Conservation (phyloP, 768 basidiomycete species). For the Lactarius sp. region DNA sequence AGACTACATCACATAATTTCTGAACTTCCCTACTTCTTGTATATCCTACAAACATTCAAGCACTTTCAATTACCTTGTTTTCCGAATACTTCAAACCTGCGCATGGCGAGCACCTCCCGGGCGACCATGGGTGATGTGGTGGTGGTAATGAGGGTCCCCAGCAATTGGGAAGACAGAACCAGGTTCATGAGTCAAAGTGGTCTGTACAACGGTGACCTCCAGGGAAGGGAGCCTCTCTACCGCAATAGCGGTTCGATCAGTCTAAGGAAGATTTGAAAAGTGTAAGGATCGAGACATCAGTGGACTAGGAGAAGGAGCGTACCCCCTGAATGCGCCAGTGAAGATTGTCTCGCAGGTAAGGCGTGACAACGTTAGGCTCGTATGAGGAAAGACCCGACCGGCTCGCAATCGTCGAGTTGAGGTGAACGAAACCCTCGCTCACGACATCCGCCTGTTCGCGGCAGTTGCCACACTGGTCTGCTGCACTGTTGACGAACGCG, state of each 20-base stretch:
- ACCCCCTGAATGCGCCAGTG: slow-evolving; percentile 43
- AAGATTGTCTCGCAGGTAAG: slow-evolving; percentile 39
- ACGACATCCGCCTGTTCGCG: slow-evolving; percentile 29
- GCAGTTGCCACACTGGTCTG: slow-evolving; percentile 41
- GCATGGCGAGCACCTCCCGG: slow-evolving; percentile 7
- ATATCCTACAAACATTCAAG: background rate
- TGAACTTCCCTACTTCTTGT: background rate
- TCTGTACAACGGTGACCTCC: slow-evolving; percentile 14
- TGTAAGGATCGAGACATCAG: background rate
- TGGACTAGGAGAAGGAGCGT: background rate
- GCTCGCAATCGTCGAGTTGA: slow-evolving; percentile 35
- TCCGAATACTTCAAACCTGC: background rate
- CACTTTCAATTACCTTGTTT: background rate
- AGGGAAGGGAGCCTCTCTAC: slow-evolving; percentile 14
- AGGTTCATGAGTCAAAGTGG: background rate
- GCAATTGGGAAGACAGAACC: slow-evolving; percentile 10
- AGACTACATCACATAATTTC: background rate
- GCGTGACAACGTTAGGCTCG: slow-evolving; percentile 37
- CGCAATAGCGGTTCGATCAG: slow-evolving; percentile 1
- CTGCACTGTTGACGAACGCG: slow-evolving; percentile 38
- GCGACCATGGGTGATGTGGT: slow-evolving; percentile 19
- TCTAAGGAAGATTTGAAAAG: background rate
- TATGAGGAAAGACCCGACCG: slow-evolving; percentile 31
- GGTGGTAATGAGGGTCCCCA: slow-evolving; percentile 10
- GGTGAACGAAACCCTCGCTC: slow-evolving; percentile 43